Base-by-base conservation (phyloP, 2,329 filamentous ascomycete genomes). In the Trichothecium sympodiale region DNA sequence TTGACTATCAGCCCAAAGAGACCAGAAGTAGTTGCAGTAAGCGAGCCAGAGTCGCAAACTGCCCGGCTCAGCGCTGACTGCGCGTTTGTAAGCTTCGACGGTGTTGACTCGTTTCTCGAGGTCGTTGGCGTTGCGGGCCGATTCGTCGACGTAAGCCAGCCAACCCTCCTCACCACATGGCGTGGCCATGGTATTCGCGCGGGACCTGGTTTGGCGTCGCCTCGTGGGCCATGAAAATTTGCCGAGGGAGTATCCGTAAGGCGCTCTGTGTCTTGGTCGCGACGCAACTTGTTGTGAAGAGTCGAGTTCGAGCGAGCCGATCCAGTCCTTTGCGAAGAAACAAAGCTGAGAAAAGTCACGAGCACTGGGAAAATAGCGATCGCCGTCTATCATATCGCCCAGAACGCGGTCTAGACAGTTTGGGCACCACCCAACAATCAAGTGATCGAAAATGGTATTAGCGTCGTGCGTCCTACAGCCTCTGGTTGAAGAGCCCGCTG, bases 11-110 rank as follows among this genome's bases (percentile, higher is more conserved):
- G 68, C 67, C 55, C 83, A 79, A 9, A 87, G 74, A 15, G 73
- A 71, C 67, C 80, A 79, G 43, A 88, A 77, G 58, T 80, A 89
- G 48, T 87, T 77, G 56, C 80, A 84, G 52, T 88, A 89, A 18
- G 77, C 70, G 40, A 78, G 69, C 84, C 84, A 91, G 29, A 89
- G 62, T 43, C 73, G 76, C 40, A 81, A 64, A 48, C 83, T 88
- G 45, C 71, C 77, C 9, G 81, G 80, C 56, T 89, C 83, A 35
- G 83, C 78, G 39, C 63, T 60, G 16, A 80, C 72, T 38, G 83
- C 83, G 45, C 70, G 71, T 46, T 80, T 77, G 59, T 77, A 86
- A 31, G 82, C 60, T 54, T 89, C 83, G 50, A 87, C 69, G 33
- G 84, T 66, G 41, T 70, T 67, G 52, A 85, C 70, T 46, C 80